Evolutionary conservation across 2,329 filamentous ascomycete species (phyloP), one percentile per base, ranked within the genome.

Genomic region (Trichoderma sp.): DNA sequence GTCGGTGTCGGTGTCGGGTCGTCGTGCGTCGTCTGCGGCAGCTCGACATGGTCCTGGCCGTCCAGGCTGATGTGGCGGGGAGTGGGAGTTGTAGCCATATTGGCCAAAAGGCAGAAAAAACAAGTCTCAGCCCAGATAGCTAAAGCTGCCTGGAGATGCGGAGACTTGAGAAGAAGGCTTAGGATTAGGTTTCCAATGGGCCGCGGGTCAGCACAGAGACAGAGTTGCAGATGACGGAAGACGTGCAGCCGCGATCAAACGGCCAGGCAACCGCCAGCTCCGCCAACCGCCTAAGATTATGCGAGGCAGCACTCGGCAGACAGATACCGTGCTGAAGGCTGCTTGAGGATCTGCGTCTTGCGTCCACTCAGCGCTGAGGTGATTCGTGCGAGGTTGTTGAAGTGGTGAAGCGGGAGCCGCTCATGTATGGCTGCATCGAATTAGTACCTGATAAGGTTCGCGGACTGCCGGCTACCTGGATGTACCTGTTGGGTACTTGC

Each of bases 1-100:
- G 84, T 85, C 3, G 85, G 77, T 11, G 80, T 82, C 18, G 82
- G 77, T 11, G 80, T 82, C 18, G 82, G 80, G 41, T 85, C 84
- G 77, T 84, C 84, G 59, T 86, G 69, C 38, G 33, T n/a, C 6
- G 29, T 88, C 41, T 85, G 85, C 18, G 89, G 84, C 78, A 82
- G 84, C 21, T 53, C 60, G 33, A 83, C 74, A 56, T 82, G 83
- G 29, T 50, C 71, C 12, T 84, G 84, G 72, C 85, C 83, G 71
- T 77, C 79, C 75, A 77, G 77, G 69, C 77, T 78, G 80, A 78
- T 75, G 73, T 76, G 78, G 31, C 77, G 79, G 38, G 71, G 60
- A 35, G 77, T 77, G 53, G 74, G 38, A 33, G 72, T 66, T 35
- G 75, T 64, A 18, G 63, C 45, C 72, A 73, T 75, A 9, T 21